Conservation (phyloP, 2,329 filamentous ascomycete species). For the Leptographium flavum region DNA sequence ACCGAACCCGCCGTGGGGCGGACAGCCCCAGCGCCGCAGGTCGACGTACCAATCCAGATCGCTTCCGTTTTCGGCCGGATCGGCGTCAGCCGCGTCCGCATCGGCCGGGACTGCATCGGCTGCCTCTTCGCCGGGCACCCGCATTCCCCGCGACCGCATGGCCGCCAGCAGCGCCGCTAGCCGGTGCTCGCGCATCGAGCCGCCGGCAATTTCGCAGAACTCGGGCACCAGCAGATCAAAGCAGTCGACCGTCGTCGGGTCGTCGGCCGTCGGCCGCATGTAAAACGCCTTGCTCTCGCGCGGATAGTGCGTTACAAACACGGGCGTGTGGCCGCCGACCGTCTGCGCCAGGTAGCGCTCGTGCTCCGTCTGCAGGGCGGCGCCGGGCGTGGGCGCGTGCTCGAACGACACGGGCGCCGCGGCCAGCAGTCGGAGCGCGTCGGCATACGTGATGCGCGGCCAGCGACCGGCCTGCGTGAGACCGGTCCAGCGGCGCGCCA, state of each 20-base stretch:
- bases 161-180: slow-evolving; percentile 3
- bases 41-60: slow-evolving; percentile 75
- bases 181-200: slow-evolving; percentile 74
- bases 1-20: slow-evolving; percentile 83
- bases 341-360: slow-evolving; percentile 69
- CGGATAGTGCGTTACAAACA: slow-evolving; percentile 94
- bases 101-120: too few relatives aligned
- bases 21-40: slow-evolving; percentile 77
- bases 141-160: slow-evolving; percentile 7
- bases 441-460: slow-evolving; percentile 71
- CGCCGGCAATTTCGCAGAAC: slow-evolving; percentile 74
- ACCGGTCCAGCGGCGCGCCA: slow-evolving; percentile 50
- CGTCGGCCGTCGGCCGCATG: slow-evolving; percentile 25
- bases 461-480: slow-evolving; percentile 43
- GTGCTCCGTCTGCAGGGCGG: slow-evolving; percentile 77
- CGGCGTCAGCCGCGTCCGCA: too few relatives aligned
- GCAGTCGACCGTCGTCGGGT: slow-evolving; percentile 55
- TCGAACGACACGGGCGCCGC: slow-evolving; percentile 46
- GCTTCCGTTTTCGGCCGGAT: slow-evolving; percentile 7
- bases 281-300: slow-evolving; percentile 80
- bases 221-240: slow-evolving; percentile 83
- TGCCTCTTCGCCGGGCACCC: not conserved
- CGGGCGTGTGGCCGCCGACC: slow-evolving; percentile 41
- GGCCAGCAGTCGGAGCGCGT: slow-evolving; percentile 58
- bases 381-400: slow-evolving; percentile 52